Evolutionary conservation across 768 basidiomycete genomes (phyloP).

Genomic region (Xerocomus spinulosus): DNA sequence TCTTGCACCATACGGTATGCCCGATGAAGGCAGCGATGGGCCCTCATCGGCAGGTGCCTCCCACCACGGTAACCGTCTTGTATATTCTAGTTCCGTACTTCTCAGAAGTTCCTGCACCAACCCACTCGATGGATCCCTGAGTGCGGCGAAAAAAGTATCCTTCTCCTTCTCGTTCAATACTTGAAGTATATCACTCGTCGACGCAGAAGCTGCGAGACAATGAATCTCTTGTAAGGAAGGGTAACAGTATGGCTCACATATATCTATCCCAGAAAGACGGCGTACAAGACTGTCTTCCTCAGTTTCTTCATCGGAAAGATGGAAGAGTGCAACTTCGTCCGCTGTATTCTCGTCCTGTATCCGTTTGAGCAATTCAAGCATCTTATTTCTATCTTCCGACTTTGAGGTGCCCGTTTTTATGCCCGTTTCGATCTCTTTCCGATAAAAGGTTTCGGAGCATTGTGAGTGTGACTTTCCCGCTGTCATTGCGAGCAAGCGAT

Average conservation of each 20-base stretch:
- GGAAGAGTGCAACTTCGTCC: constrained; percentile 32
- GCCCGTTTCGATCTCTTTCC: constrained; percentile 63
- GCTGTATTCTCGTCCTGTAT: constrained; percentile 60
- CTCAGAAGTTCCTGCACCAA: constrained; percentile 56
- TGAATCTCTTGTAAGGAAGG: background rate
- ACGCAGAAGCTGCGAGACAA: constrained; percentile 42
- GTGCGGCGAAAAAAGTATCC: constrained; percentile 51
- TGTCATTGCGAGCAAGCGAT: background rate
- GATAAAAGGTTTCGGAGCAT: constrained; percentile 83
- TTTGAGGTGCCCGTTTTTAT: constrained; percentile 55
- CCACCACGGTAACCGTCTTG: constrained; percentile 71
- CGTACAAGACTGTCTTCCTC: constrained; percentile 42
- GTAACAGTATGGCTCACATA: constrained; percentile 43
- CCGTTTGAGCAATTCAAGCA: constrained; percentile 65
- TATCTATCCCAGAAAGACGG: constrained; percentile 53
- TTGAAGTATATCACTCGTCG: constrained; percentile 49
- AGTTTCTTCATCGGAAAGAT: constrained; percentile 35
- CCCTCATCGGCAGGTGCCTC: too few species aligned
- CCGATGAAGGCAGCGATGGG: constrained; percentile 1
- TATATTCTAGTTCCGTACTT: constrained; percentile 49
- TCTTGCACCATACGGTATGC: constrained; percentile 31
- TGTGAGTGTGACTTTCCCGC: constrained; percentile 48
- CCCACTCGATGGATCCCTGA: constrained; percentile 60
- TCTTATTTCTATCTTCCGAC: constrained; percentile 47
- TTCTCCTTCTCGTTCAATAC: too few species aligned